Evolutionary conservation across 345 rosid genomes (phyloP), one percentile per base, ranked within the genome.

Genomic region (Reutealis trisperma): DNA sequence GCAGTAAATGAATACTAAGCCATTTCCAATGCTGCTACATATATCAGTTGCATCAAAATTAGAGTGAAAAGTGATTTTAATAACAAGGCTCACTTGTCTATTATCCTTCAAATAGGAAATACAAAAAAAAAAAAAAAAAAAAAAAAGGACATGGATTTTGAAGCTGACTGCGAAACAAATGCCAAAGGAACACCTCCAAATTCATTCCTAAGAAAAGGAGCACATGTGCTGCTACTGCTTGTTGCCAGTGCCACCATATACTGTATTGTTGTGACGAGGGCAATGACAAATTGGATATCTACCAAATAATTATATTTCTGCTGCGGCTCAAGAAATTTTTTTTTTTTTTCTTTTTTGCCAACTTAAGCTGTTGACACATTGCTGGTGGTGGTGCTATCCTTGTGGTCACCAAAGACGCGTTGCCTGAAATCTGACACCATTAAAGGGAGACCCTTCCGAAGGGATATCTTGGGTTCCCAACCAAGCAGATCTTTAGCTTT

Each of bases 371-470:
- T 62, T 13, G 91, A 80, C 1, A 72, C 68, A 18, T n/a, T 71
- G 21, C 78, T 75, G 75, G 85, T 30, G 75, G 85, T 30, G 70
- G 73, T 32, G 64, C 86, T 75, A 9, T 83, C 89, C 85, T 92
- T 92, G 81, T 87, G 97, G 82, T 96, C 99, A 8, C 97, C 99
- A 61, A 96, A 96, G 78, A 96, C 77, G 52, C 98, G 94, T 70
- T 91, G 98, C 60, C 93, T 81, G 88, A 96, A 96, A 85, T 96
- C 99, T 4, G 90, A 84, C 57, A 96, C 97, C 99, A 96, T 96
- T 15, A 87, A 84, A 6, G 99, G 99, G 12, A 96, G 94, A 73
- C 99, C 99, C 78, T 93, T 85, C 19, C 90, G 91, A 22, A 96
- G 92, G 41, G 95, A 83, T 1, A 96, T 88, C 85, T 93, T 96